Conservation (phyloP, 140 eudicot species). For the Senecio squalidus region DNA sequence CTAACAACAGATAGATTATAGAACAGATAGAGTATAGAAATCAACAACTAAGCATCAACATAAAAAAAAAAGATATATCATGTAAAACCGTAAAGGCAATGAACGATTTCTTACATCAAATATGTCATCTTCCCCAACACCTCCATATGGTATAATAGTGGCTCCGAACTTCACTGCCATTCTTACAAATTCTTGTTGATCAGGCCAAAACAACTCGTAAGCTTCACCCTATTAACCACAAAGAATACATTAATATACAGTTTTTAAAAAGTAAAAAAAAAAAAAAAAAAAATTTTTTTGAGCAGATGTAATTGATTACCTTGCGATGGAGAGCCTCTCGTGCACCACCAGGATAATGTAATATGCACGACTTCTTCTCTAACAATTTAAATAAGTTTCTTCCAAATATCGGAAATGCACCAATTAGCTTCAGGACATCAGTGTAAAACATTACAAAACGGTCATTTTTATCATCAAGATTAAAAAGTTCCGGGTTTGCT, state of each 20-base stretch:
- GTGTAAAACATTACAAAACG: conserved; percentile 23
- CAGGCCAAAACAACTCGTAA: conserved; percentile 80
- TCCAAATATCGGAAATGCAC: conserved; percentile 65
- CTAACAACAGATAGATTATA: conserved; percentile 11
- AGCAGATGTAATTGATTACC: conserved; percentile 24
- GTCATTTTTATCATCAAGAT: conserved; percentile 4
- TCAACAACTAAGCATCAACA: conserved; percentile 7
- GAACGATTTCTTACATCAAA: conserved; percentile 44
- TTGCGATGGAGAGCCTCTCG: conserved; percentile 86
- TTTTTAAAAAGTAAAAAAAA: not conserved
- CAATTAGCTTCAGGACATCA: conserved; percentile 46
- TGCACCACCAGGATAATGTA: conserved; percentile 92
- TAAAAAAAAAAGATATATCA: not conserved
- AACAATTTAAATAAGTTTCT: conserved; percentile 60
- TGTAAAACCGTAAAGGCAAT: not conserved
- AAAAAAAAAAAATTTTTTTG: not conserved
- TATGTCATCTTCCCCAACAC: conserved; percentile 79
- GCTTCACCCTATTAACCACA: conserved; percentile 54
- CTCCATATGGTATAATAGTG: conserved; percentile 83
- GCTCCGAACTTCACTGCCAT: conserved; percentile 87
- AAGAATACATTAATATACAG: not conserved
- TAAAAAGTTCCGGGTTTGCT: conserved; percentile 48
- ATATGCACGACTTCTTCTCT: conserved; percentile 48
- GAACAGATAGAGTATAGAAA: not conserved
- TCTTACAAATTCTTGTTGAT: conserved; percentile 75